These are phyloP conservation scores for Chlamydomonas schloesseri DNA, from an alignment of 139 green algal species.

Conservation along the genomic window DNA sequence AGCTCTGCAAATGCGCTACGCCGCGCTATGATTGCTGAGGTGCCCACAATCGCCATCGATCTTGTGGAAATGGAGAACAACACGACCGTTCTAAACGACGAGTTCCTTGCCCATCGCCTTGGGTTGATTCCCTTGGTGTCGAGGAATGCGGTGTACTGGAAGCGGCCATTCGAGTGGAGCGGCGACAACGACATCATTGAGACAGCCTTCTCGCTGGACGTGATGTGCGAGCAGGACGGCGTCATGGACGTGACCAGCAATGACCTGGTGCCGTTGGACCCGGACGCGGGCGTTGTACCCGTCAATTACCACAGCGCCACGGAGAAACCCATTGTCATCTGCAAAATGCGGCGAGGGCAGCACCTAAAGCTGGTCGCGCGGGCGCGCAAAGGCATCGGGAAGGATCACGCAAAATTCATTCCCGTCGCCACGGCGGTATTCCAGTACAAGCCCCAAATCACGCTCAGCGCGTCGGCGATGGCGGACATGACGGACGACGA, in stretches of 20 bases:
- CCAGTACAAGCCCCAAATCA: constrained; percentile 87
- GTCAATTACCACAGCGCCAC: constrained; percentile 46
- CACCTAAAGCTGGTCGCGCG: constrained; percentile 89
- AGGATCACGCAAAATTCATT: constrained; percentile 99
- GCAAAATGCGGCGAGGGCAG: constrained; percentile 90
- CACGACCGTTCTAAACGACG: constrained; percentile 97
- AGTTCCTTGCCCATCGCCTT: constrained; percentile 95
- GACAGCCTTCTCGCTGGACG: constrained; percentile 36
- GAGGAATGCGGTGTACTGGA: constrained; percentile 70
- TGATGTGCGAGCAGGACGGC: constrained; percentile 59
- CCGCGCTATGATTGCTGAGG: constrained; percentile 93
- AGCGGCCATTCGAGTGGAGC: constrained; percentile 62
- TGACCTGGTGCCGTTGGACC: constrained; percentile 50
- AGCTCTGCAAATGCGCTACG: constrained; percentile 95
- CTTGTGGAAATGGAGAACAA: constrained; percentile 98
- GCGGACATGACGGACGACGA: constrained; percentile 82
- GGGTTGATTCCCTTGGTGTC: constrained; percentile 91
- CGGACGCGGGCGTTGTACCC: constrained; percentile 32
- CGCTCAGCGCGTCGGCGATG: constrained; percentile 81
- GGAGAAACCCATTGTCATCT: constrained; percentile 84
- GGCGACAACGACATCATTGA: constrained; percentile 62
- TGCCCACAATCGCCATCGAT: constrained; percentile 98
- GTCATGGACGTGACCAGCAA: constrained; percentile 82
- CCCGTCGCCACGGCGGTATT: constrained; percentile 92
- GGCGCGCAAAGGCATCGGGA: constrained; percentile 93